Base-by-base conservation (phyloP, 2,329 filamentous ascomycete genomes). In the Sclerotinia minor region DNA sequence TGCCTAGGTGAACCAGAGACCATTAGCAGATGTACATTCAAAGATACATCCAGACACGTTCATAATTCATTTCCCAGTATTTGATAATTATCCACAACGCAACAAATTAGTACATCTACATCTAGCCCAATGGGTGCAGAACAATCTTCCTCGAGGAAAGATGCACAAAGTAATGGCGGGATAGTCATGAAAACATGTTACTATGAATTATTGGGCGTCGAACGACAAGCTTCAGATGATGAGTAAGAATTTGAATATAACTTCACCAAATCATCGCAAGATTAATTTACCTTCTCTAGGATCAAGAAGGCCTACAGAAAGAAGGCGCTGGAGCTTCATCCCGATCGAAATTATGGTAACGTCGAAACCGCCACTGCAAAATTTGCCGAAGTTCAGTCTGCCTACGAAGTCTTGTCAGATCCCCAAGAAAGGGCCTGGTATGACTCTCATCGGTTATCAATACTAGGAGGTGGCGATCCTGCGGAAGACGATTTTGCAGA, bases 381-480 rank as follows among this genome's bases (percentile, higher is more conserved):
- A 64, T 99, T 99, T 77, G 93, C 95, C 61, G 93, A 97, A 76
- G 85, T 98, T 38, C 94, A 97, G 78, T 86, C 93, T 47, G 95
- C 95, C 58, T 96, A 99, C 78, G 92, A 98, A 78, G 87, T 99
- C n/a, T 85, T 99, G 1, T 96, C 94, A 1, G 95, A 99, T 78
- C 89, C 93, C 15, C 94, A 99, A 77, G 95, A 99, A 78, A 88
- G 95, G 73, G 90, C 94, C 44, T 99, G 95, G 95, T 99, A 99
- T 80, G 94, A 99, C 79, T 93, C 93, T 3, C 95, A 99, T 77
- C 89, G 92, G 69, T 89, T 93, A 73, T 88, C 91, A 63, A 96
- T 98, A 70, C 81, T 98, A 70, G 81, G 82, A 44, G 81, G 78
- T 55, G 75, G 73, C 13, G 75, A 75, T 13, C 75, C 76, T 69